Conservation (phyloP, 768 basidiomycete species). For the Galerina sulciceps region DNA sequence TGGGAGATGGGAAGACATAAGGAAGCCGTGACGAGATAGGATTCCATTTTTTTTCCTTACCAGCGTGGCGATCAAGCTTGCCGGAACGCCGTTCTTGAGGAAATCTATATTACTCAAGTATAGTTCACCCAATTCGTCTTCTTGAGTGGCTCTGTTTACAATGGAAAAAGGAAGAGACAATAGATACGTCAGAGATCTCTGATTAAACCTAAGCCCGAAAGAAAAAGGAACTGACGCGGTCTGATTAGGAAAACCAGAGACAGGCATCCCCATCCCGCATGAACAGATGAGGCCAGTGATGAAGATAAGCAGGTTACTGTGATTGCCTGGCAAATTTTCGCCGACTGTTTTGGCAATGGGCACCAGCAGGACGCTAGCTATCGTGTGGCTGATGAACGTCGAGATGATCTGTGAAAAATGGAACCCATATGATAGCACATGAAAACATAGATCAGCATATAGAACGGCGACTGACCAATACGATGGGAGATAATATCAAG, state of each 20-base stretch:
- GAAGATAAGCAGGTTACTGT: conserved; percentile 87
- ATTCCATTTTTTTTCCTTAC: conserved; percentile 46
- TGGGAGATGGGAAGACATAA: conserved; percentile 29
- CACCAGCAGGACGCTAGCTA: conserved; percentile 94
- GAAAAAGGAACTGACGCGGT: conserved; percentile 71
- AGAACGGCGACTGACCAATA: conserved; percentile 56
- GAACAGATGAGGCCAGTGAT: conserved; percentile 93
- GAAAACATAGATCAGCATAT: conserved; percentile 4
- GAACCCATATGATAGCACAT: conserved; percentile 22
- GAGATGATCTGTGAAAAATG: conserved; percentile 63
- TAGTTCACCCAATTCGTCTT: conserved; percentile 90
- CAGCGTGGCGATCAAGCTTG: conserved; percentile 86
- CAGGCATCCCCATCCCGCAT: conserved; percentile 97
- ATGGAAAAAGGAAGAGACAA: conserved; percentile 11
- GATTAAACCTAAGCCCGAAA: conserved; percentile 14
- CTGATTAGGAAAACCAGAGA: conserved; percentile 99
- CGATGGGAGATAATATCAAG: conserved; percentile 67
- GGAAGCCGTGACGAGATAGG: conserved; percentile 1
- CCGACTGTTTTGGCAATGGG: conserved; percentile 95
- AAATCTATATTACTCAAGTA: conserved; percentile 90
- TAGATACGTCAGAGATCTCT: conserved; percentile 20
- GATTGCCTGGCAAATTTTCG: conserved; percentile 68
- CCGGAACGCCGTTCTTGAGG: conserved; percentile 91
- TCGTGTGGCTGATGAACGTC: conserved; percentile 98
- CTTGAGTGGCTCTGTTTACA: conserved; percentile 76